Evolutionary conservation across 2,329 filamentous ascomycete genomes (phyloP), one percentile per base, ranked within the genome.

Genomic region (Pseudogymnoascus destructans): DNA sequence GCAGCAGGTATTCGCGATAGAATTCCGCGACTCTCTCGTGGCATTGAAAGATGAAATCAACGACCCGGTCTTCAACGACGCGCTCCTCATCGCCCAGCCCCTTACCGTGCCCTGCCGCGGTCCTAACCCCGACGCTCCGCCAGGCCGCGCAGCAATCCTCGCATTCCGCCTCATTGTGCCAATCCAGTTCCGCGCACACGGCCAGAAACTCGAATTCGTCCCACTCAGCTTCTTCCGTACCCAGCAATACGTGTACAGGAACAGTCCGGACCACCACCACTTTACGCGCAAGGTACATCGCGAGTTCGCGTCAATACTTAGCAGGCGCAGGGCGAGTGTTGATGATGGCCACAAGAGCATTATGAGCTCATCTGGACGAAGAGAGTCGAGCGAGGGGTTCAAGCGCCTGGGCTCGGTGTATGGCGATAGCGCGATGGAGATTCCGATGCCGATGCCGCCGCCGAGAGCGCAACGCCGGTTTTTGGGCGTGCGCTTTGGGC

Each of bases 191-290:
- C 75, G 74, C 32, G 68, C 79, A 7, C 71, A 72, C 2, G 76
- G 77, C 19, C 71, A 77, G 1, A 75, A 75, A 25, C 78, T 80
- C 65, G 74, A 77, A 58, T 85, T 85, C 62, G 74, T 79, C 1
- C 82, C 85, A 0, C 71, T 87, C 27, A 77, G 72, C 46, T 81
- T 87, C 63, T 87, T 87, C 72, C 82, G 80, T 63, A 73, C 79
- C 6, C 82, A 84, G 59, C 85, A 88, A 68, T 77, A 84, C 61
- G 76, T 80, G 0, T 78, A 82, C 63, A 73, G 76, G 25, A 75
- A 75, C 60, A 74, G 77, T 30, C 71, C 74, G 0, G 78, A 81
- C 62, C 76, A 82, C 46, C 74, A 79, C 3, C 76, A 75, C 2
- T 87, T 88, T 64, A 75, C 78, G 1, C 77, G 79, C 59, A 76